Percentiles rank a stretch among this genome's conserved stretches.
These are phyloP conservation scores for Penicillium frequentans DNA, from an alignment of 2,329 filamentous ascomycete genomes.

Conservation along the genomic window DNA sequence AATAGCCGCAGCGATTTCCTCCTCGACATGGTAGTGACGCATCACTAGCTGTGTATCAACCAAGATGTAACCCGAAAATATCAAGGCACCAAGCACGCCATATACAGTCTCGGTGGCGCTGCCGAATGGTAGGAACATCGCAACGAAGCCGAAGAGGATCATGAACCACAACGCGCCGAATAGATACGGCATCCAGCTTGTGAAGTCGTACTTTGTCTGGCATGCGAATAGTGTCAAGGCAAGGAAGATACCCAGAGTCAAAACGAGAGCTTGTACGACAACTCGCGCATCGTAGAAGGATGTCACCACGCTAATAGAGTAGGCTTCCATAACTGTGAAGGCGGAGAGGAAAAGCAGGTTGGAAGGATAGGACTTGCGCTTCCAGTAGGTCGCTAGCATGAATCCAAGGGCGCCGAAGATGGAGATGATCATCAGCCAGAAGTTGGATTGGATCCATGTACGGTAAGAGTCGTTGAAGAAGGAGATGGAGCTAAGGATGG, in stretches of 20 bases:
- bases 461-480: constrained; percentile 83
- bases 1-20: constrained; percentile 94
- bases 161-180: constrained; percentile 88
- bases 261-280: constrained; percentile 84
- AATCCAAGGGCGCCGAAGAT: constrained; percentile 80
- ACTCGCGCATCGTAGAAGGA: constrained; percentile 83
- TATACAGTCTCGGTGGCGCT: constrained; percentile 83
- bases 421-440: constrained; percentile 82
- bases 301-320: constrained; percentile 87
- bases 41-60: constrained; percentile 96
- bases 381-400: constrained; percentile 89
- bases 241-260: constrained; percentile 71
- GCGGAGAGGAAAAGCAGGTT: constrained; percentile 89
- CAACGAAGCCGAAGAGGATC: constrained; percentile 90
- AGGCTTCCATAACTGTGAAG: constrained; percentile 91
- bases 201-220: constrained; percentile 98
- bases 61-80: constrained; percentile 93
- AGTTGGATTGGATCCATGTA: constrained; percentile 80
- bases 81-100: constrained; percentile 74
- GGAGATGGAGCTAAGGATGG: constrained; percentile 74
- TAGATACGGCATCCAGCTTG: constrained; percentile 92
- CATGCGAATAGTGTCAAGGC: constrained; percentile 78
- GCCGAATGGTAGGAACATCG: constrained; percentile 80
- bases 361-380: constrained; percentile 90
- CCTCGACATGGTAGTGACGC: constrained; percentile 94